Evolutionary conservation across 2,329 filamentous ascomycete genomes (phyloP).

Genomic region (Talaromyces islandicus): DNA sequence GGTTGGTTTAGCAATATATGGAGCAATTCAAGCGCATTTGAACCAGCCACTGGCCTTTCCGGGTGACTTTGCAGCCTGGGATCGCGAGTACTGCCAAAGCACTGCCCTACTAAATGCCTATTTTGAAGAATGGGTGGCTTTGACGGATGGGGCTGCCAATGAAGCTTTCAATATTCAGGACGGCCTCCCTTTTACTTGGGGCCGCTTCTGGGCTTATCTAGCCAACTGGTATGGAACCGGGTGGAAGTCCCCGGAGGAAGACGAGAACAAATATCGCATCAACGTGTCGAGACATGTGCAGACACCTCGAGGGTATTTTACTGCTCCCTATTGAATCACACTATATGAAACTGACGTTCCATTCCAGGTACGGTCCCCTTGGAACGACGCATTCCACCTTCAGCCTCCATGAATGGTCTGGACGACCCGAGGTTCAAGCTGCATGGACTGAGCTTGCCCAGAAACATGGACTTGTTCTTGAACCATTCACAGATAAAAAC

Average conservation of each 20-base stretch:
- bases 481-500: not conserved
- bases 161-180: conserved; percentile 7
- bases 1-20: conserved; percentile 3
- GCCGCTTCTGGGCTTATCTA: conserved; percentile 2
- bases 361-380: conserved; percentile 3
- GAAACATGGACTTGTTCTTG: conserved; percentile 4
- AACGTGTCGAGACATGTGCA: conserved; percentile 1
- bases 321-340: not conserved
- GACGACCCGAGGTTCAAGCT: not conserved
- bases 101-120: conserved; percentile 4
- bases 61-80: conserved; percentile 2
- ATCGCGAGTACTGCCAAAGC: conserved; percentile 7
- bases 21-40: conserved; percentile 3
- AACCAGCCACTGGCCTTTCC: conserved; percentile 1
- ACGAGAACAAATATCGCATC: conserved; percentile 2
- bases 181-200: conserved; percentile 1
- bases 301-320: conserved; percentile 2
- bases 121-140: conserved; percentile 4
- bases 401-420: conserved; percentile 2
- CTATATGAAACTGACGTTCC: not conserved
- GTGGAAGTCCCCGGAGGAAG: conserved; percentile 1
- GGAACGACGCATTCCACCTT: conserved; percentile 1
- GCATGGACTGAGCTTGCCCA: conserved; percentile 1
- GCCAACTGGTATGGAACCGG: conserved; percentile 3
- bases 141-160: conserved; percentile 3